Evolutionary conservation across 1,284 basidiomycete species (phyloP), one percentile per base, ranked within the genome.

Genomic region (Polyporus tsugae): DNA sequence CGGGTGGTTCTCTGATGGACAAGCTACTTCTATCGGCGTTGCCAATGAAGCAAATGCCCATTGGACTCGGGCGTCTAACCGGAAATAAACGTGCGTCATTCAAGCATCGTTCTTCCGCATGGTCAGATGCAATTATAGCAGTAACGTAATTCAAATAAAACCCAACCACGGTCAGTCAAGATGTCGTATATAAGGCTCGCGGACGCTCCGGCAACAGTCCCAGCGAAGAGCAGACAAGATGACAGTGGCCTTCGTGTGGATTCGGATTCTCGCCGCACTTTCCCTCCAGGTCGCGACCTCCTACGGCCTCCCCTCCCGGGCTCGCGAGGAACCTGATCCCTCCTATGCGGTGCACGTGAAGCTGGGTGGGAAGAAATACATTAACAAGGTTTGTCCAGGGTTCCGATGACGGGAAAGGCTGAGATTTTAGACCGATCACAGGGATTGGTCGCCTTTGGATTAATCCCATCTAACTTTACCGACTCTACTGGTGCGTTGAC

Each of bases 371-470:
- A 68, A 72, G 49, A 76, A 74, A 22, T 79, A 76, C 68, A 67
- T 75, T 33, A 79, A 79, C 61, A 79, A 79, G 76, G 78, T 76
- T 35, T 33, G 74, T 25, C 41, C 22, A 11, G 4, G 19, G 19
- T 60, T 15, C 17, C 44, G 29, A 19, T 62, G 10, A 36, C 39
- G 15, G 6, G 57, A 36, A 36, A 46, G 19, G 19, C 52, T 70
- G 63, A 72, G 39, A 25, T 36, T 57, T 29, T 60, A 33, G 41
- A 33, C 15, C 4, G 10, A 6, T 29, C 25, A 22, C 65, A 82
- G 80, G 81, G 81, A 38, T 68, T 81, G 6, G 81, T 82, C 19
- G 81, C 73, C 4, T 82, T 82, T 62, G 81, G 81, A 1, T 59
- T 81, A 22, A 82, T 82, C 44, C 81, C 81, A 1, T 78, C 80